Evolutionary conservation across 2,329 filamentous ascomycete genomes (phyloP).

Genomic region (Alternaria sp.): DNA sequence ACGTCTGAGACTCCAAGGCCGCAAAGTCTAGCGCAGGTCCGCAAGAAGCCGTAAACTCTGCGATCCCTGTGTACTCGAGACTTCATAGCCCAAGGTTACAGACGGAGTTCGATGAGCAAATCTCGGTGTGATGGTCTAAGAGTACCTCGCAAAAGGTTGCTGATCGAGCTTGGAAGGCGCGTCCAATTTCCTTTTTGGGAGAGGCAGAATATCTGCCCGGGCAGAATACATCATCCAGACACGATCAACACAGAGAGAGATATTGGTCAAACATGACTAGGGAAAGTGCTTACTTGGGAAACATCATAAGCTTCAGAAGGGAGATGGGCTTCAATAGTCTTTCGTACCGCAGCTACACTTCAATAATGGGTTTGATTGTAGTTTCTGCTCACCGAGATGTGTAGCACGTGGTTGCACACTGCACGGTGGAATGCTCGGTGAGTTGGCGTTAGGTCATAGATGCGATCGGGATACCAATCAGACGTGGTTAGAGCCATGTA

Average conservation of each 20-base stretch:
- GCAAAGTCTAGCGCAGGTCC: constrained; percentile 1
- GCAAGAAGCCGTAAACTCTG: constrained; percentile 2
- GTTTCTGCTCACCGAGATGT: background rate
- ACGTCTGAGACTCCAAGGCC: background rate
- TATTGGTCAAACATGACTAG: background rate
- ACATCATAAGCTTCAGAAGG: background rate
- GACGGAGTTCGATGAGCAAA: background rate
- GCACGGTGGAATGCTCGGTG: constrained; percentile 10
- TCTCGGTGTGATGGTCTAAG: background rate
- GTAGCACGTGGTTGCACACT: background rate
- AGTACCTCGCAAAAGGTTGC: background rate
- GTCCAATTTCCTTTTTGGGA: background rate
- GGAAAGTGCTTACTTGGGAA: background rate
- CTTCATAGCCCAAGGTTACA: background rate
- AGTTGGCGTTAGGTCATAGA: background rate
- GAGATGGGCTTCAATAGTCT: background rate
- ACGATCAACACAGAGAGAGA: background rate
- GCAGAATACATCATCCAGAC: background rate
- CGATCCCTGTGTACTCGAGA: background rate
- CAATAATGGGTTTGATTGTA: background rate
- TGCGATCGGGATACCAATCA: constrained; percentile 1
- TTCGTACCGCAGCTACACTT: background rate
- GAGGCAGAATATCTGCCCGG: background rate
- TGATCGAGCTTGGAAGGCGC: background rate
- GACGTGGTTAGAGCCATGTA: constrained; percentile 1